Base-by-base conservation (phyloP, 495 filamentous ascomycete species). In the Daldinia vernicosa region DNA sequence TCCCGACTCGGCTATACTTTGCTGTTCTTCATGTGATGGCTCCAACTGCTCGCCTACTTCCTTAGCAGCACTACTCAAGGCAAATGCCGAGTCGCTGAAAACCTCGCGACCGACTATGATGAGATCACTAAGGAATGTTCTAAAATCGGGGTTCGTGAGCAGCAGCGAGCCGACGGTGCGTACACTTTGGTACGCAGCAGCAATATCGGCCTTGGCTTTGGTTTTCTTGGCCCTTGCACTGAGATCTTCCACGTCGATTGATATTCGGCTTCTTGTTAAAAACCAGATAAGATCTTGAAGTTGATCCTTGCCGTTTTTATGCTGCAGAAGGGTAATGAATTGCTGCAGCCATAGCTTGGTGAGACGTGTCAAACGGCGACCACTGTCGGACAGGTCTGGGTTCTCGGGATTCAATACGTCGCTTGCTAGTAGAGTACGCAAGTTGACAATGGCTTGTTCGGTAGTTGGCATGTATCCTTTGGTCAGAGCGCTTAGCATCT, bases 231-330 rank as follows among this genome's bases (percentile, higher is more conserved):
- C 93, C 37, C 86, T 84, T 37, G 84, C 80, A 1, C 86, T 85
- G 12, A 96, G 75, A 60, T 93, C 85, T 17, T 86, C 84, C 2
- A 87, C 82, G 75, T 97, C 91, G 2, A 97, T 73, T 9, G 86
- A 85, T 28, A 94, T 81, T 28, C 86, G 86, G 17, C 92, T 89
- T 73, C 90, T 91, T 59, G 90, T 80, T 58, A 96, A 79, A 72
- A 88, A 94, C 94, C 94, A 98, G 52, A 97, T 82, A 66, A 97
- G 92, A 66, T 97, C 92, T 78, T 98, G 95, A 43, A 97, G 85
- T 74, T 95, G 89, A 79, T 97, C 93, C n/a, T 87, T 72, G 63
- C 82, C 79, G 77, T 97, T 97, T 85, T 97, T 98, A 66, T 92
- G 83, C 61, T 86, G 83, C 26, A 97, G 75, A 14, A 96, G 79